Conservation (phyloP, 164 flowering plant species). For the Dillenia turbinata region DNA sequence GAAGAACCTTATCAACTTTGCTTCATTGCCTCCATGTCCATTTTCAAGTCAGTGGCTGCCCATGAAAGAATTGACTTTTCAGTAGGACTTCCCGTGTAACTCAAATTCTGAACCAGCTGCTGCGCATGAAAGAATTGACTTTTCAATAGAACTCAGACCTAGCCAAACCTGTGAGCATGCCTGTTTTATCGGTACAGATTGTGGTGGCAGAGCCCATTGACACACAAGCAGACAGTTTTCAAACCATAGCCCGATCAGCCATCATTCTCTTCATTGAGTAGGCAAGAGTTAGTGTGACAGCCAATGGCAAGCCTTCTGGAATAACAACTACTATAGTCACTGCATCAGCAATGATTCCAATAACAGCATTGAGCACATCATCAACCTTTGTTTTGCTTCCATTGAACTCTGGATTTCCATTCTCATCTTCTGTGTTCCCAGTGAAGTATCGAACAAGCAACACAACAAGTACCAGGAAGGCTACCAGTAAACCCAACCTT, state of each 20-base stretch:
- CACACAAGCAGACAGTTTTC: not conserved
- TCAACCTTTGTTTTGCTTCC: constrained; percentile 5
- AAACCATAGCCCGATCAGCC: constrained; percentile 1
- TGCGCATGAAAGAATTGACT: too few species aligned
- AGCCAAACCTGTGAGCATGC: not conserved
- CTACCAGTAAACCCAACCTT: constrained; percentile 1
- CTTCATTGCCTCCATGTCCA: constrained; percentile 35
- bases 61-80: constrained; percentile 58
- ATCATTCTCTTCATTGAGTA: constrained; percentile 1
- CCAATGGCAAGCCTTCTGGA: constrained; percentile 4
- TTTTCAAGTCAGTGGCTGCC: constrained; percentile 35
- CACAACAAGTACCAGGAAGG: constrained; percentile 6
- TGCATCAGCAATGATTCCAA: constrained; percentile 15
- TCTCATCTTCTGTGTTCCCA: constrained; percentile 8
- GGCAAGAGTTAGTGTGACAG: not conserved
- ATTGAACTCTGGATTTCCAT: constrained; percentile 12
- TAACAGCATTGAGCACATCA: constrained; percentile 10
- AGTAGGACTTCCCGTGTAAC: constrained; percentile 48
- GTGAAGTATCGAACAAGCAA: constrained; percentile 11
- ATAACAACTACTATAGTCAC: constrained; percentile 19
- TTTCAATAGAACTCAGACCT: too few species aligned
- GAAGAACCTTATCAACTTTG: not conserved
- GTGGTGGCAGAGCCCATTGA: constrained; percentile 3
- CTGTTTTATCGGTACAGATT: constrained; percentile 1
- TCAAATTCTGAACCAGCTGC: constrained; percentile 20